These are phyloP conservation scores for Amanita molliuscula DNA, from an alignment of 768 basidiomycete species.

Conservation along the genomic window DNA sequence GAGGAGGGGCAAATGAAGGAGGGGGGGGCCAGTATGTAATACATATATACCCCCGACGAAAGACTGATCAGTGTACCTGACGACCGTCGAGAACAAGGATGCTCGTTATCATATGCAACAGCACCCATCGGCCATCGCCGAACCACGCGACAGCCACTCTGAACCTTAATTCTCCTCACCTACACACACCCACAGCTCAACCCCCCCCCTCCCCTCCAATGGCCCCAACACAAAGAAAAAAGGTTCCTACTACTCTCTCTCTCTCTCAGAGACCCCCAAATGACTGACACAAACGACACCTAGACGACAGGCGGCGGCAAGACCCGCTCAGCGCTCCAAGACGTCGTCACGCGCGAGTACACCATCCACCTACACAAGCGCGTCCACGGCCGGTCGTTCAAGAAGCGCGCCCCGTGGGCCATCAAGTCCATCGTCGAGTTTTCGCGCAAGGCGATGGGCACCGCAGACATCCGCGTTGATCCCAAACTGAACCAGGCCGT, in stretches of 20 bases:
- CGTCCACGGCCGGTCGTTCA: conserved; percentile 89
- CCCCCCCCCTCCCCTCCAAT: conserved; percentile 18
- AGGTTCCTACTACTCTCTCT: conserved; percentile 30
- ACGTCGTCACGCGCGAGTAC: conserved; percentile 98
- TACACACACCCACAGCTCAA: conserved; percentile 26
- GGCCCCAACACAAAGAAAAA: conserved; percentile 44
- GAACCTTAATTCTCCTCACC: conserved; percentile 45
- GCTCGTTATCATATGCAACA: too few species aligned
- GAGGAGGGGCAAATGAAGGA: not conserved
- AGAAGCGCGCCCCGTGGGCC: conserved; percentile 95
- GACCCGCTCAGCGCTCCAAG: conserved; percentile 92
- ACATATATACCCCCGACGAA: too few species aligned
- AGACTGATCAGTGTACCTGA: too few species aligned
- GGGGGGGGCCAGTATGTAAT: not conserved
- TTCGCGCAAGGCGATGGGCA: conserved; percentile 93
- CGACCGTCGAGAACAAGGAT: too few species aligned
- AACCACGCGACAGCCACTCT: conserved; percentile 36
- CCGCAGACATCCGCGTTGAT: conserved; percentile 86
- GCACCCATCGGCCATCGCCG: conserved; percentile 27
- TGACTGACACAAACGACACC: too few species aligned
- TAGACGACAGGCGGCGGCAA: conserved; percentile 56
- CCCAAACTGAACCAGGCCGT: conserved; percentile 94
- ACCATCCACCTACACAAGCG: conserved; percentile 96
- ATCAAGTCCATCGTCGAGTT: conserved; percentile 92
- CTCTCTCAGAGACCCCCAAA: too few species aligned